Base-by-base conservation (phyloP, 176 grass and related monocot species). In the Leersia perrieri region DNA sequence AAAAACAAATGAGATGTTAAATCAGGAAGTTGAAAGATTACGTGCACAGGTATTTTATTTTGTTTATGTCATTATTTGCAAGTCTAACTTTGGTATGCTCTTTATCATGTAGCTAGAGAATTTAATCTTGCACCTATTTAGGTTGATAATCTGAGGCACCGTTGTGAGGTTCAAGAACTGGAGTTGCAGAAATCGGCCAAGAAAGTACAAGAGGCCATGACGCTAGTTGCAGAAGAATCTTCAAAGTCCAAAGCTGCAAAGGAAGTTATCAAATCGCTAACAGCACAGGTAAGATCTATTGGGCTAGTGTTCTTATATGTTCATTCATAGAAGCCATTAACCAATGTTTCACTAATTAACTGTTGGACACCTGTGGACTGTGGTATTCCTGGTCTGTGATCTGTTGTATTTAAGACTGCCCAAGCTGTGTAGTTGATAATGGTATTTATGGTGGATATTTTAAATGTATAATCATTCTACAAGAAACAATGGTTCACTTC, bases 211-310 rank as follows among this genome's bases (percentile, higher is more conserved):
- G 96, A 99, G 70, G 88, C 92, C 33, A 93, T 87, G 84, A 16
- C 45, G 0, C 73, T 99, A 68, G 89, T 92, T 73, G 79, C 88
- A 74, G 96, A 95, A 82, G 96, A 95, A 86, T 99, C 96, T 70
- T 84, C 90, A 60, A 99, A 99, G 79, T 99, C 96, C 65, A 99
- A 91, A 82, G 92, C 92, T 82, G 96, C 92, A 31, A 99, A 95
- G 87, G 96, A 99, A 91, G 92, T 99, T 72, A 93, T 95, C 87
- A 99, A 95, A 84, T 86, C 96, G 65, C 82, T 99, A 71, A 93
- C 96, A 47, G 80, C 90, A 14, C 90, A 99, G 88, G 96, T 95
- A 79, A 72, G 40, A 60, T 76, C 82, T 63, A 27, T 39, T 66
- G 25, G 34, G 60, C 58, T 75, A 78, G 9, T 85, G 47, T 32